Percentiles rank a stretch among this genome's conserved stretches.
These are phyloP conservation scores for Helichrysum umbraculigerum DNA, from an alignment of 129 eudicot species.

Conservation along the genomic window DNA sequence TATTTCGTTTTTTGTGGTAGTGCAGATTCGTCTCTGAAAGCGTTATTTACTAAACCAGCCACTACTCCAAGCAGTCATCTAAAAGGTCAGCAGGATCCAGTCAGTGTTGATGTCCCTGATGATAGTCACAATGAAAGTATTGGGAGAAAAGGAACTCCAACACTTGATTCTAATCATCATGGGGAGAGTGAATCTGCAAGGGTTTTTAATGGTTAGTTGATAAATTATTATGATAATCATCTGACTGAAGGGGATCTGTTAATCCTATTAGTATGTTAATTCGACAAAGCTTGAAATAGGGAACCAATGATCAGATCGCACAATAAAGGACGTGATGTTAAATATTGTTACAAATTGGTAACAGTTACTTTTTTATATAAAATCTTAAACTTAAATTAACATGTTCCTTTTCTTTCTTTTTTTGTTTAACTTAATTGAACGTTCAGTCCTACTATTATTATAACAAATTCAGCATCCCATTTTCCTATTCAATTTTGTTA, in stretches of 20 bases:
- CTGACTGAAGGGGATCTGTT: background rate
- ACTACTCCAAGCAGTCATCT: constrained; percentile 7
- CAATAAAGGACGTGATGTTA: background rate
- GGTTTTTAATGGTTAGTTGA: constrained; percentile 4
- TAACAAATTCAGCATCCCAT: too few relatives aligned
- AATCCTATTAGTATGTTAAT: too few relatives aligned
- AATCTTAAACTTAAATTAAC: background rate
- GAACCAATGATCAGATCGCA: background rate
- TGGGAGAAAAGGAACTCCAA: background rate
- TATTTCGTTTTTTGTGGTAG: background rate
- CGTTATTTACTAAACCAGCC: constrained; percentile 13
- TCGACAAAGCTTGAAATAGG: background rate
- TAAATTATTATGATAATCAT: background rate
- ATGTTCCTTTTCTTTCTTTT: background rate
- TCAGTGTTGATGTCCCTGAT: background rate
- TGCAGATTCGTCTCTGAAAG: constrained; percentile 18
- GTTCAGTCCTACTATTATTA: too few relatives aligned
- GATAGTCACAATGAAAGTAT: constrained; percentile 7
- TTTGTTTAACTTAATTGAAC: too few relatives aligned
- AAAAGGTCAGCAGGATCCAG: background rate
- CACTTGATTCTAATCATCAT: constrained; percentile 10
- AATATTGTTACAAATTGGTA: background rate
- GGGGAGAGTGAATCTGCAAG: constrained; percentile 14
- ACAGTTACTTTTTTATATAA: too few relatives aligned
- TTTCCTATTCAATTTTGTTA: too few relatives aligned